These are phyloP conservation scores for Phoenix roebelenii DNA, from an alignment of 176 grass and related monocot species.

Conservation along the genomic window DNA sequence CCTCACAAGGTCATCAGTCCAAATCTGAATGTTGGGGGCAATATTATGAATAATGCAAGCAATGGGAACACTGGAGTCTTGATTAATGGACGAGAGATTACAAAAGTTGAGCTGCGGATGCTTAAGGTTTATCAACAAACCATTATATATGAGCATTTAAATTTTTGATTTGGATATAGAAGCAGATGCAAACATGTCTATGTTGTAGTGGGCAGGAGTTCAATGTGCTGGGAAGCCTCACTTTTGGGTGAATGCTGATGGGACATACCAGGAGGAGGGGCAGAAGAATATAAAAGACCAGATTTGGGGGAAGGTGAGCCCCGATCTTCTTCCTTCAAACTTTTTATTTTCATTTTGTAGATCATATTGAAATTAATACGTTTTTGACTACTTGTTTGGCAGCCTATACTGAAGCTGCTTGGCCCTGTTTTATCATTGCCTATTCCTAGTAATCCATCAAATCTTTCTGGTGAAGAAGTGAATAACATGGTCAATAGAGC, in stretches of 20 bases:
- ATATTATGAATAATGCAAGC: conserved; percentile 56
- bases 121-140: conserved; percentile 54
- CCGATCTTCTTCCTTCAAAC: background rate
- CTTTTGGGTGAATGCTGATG: conserved; percentile 98
- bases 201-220: conserved; percentile 81
- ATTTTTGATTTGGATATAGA: conserved; percentile 17
- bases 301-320: conserved; percentile 86
- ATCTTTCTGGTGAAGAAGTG: conserved; percentile 40
- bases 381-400: conserved; percentile 18
- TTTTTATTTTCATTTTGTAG: background rate
- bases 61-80: conserved; percentile 81
- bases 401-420: conserved; percentile 90
- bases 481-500: conserved; percentile 28
- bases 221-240: conserved; percentile 98
- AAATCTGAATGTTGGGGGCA: conserved; percentile 73
- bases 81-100: conserved; percentile 95
- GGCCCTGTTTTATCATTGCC: conserved; percentile 83
- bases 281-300: conserved; percentile 85
- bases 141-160: background rate
- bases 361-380: conserved; percentile 16
- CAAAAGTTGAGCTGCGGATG: conserved; percentile 85
- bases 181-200: conserved; percentile 15
- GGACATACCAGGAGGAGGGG: conserved; percentile 93
- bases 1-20: conserved; percentile 78
- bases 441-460: conserved; percentile 46